A percentile compares a stretch with the other conserved stretches of the same genome.
These are phyloP conservation scores for Suhomyces bokatorum DNA, from an alignment of 1,139 yeast genomes.

Conservation along the genomic window DNA sequence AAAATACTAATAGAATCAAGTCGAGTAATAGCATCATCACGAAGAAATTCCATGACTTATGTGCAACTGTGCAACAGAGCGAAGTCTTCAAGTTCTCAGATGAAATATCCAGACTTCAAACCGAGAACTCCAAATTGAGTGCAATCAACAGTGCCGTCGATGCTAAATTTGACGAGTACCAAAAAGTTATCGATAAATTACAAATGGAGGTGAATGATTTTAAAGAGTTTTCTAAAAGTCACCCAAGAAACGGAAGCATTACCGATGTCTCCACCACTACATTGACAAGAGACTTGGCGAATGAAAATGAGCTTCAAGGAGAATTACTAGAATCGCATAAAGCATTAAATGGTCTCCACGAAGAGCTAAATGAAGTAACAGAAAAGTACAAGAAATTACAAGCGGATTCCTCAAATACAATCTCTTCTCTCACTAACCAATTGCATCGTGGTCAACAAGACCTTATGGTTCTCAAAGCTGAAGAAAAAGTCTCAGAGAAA, in stretches of 20 bases:
- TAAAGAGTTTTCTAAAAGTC: constrained; percentile 20
- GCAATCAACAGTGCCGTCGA: constrained; percentile 21
- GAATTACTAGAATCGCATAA: constrained; percentile 24
- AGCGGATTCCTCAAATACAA: constrained; percentile 27
- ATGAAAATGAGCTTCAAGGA: constrained; percentile 11
- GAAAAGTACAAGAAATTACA: constrained; percentile 25
- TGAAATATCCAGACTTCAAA: constrained; percentile 18
- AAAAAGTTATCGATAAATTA: constrained; percentile 32
- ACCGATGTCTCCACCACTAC: constrained; percentile 1
- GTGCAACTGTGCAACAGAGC: constrained; percentile 16
- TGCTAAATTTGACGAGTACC: constrained; percentile 33
- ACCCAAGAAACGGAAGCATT: constrained; percentile 3
- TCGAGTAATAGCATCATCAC: constrained; percentile 21
- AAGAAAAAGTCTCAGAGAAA: constrained; percentile 28
- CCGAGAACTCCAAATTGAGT: constrained; percentile 24
- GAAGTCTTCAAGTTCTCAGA: constrained; percentile 5
- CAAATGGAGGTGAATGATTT: constrained; percentile 34
- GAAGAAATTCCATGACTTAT: constrained; percentile 23
- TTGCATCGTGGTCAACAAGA: constrained; percentile 33
- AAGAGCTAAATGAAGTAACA: constrained; percentile 24
- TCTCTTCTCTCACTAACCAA: constrained; percentile 31
- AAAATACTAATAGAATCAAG: constrained; percentile 24
- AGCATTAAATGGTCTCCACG: constrained; percentile 25
- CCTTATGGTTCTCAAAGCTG: constrained; percentile 21
- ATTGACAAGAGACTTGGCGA: constrained; percentile 9